Percentiles rank a stretch among this genome's conserved stretches.
Conservation (phyloP, 176 grass and related monocot species). For the Zoysia pacifica region DNA sequence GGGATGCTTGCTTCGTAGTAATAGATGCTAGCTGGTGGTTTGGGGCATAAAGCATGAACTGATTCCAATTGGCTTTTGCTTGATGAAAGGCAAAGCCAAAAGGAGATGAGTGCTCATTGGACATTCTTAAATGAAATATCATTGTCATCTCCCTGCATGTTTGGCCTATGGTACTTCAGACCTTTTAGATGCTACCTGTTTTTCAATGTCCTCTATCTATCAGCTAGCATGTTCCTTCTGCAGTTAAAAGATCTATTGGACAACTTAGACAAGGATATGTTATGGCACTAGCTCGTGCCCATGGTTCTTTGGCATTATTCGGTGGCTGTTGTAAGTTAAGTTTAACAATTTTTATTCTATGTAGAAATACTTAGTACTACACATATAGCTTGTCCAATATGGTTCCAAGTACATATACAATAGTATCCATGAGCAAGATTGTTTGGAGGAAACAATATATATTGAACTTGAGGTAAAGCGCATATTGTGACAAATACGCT, state of each 20-base stretch:
- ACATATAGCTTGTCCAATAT: conserved; percentile 15
- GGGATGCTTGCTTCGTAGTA: conserved; percentile 77
- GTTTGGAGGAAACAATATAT: conserved; percentile 18
- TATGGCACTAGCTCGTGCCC: conserved; percentile 18
- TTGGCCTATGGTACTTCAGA: conserved; percentile 47
- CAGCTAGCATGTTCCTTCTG: conserved; percentile 38
- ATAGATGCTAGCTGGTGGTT: conserved; percentile 65
- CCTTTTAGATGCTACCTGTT: conserved; percentile 51
- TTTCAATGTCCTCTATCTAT: conserved; percentile 39
- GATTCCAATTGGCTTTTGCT: conserved; percentile 67
- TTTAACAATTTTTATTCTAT: background rate
- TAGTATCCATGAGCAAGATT: conserved; percentile 8
- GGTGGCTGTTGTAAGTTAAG: conserved; percentile 4
- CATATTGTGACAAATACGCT: conserved; percentile 36
- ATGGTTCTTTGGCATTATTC: conserved; percentile 31
- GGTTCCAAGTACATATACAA: background rate
- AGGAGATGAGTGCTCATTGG: conserved; percentile 38
- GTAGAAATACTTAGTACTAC: conserved; percentile 8
- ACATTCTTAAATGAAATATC: conserved; percentile 46
- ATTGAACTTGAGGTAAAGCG: background rate
- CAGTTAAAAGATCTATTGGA: conserved; percentile 37
- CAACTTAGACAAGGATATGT: conserved; percentile 35
- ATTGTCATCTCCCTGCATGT: conserved; percentile 43
- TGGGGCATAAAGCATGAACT: conserved; percentile 68
- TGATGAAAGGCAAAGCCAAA: conserved; percentile 52